Conservation (phyloP, 306 rosid species). For the Prunus persica region Prunus_persica_NCBIv2 NC_034016.1:4235501-4236000, state of each 20-base stretch:
- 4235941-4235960: neutral
- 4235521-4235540: neutral
- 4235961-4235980: too few species aligned
- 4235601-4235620: neutral
- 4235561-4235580: too few species aligned
- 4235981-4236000: too few species aligned
- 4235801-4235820: conserved; percentile 69
- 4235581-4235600: neutral
- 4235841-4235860: conserved; percentile 20
- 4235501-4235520: too few species aligned
- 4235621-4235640: conserved; percentile 28
- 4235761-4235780: conserved; percentile 29
- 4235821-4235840: conserved; percentile 33
- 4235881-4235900: conserved; percentile 25
- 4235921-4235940: conserved; percentile 26
- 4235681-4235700: conserved; percentile 47
- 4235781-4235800: conserved; percentile 38
- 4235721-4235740: conserved; percentile 62
- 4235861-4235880: conserved; percentile 41
- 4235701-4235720: conserved; percentile 49
- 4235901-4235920: conserved; percentile 34
- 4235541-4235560: too few species aligned
- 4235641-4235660: conserved; percentile 57
- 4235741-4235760: conserved; percentile 34
- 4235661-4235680: conserved; percentile 47